phyloP scores from a whole-genome alignment of 179 eudicot species.

The Corrigiola litoralis region DNA sequence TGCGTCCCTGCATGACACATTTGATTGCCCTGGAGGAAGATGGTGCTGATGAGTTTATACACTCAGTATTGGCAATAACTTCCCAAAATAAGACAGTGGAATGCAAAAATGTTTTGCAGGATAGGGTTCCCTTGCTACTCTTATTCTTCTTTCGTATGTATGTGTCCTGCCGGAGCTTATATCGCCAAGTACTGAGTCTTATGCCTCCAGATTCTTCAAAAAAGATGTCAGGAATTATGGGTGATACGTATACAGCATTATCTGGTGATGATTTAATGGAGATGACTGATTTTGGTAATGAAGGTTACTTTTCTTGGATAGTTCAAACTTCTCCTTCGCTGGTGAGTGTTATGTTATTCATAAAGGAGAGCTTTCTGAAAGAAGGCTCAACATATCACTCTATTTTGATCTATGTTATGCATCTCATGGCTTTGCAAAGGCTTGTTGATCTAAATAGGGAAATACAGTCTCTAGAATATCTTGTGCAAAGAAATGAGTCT shows the following conservation, averaged over 20 bases:
- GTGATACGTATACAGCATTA: constrained; percentile 53
- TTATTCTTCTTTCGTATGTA: constrained; percentile 74
- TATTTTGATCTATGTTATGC: constrained; percentile 59
- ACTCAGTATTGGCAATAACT: constrained; percentile 34
- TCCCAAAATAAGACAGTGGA: constrained; percentile 16
- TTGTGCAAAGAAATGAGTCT: constrained; percentile 37
- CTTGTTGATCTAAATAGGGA: constrained; percentile 81
- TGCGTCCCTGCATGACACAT: constrained; percentile 48
- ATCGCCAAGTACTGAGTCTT: constrained; percentile 61
- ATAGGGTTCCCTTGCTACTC: constrained; percentile 39
- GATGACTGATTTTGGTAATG: constrained; percentile 39
- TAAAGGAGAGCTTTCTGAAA: constrained; percentile 36
- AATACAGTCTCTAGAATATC: constrained; percentile 55
- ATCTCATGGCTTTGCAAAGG: constrained; percentile 76
- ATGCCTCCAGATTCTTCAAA: constrained; percentile 64
- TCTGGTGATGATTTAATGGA: constrained; percentile 69
- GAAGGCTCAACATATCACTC: constrained; percentile 37
- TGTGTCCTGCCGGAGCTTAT: constrained; percentile 64
- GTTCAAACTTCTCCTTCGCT: constrained; percentile 63
- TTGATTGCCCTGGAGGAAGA: constrained; percentile 37
- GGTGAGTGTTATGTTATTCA: constrained; percentile 32
- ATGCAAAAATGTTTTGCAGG: constrained; percentile 8
- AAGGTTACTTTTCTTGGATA: constrained; percentile 79
- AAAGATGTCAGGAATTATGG: constrained; percentile 56
- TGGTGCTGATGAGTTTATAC: constrained; percentile 31